These are phyloP conservation scores for Eucalyptus regnans DNA, from an alignment of 345 rosid species.

Conservation along the genomic window DNA sequence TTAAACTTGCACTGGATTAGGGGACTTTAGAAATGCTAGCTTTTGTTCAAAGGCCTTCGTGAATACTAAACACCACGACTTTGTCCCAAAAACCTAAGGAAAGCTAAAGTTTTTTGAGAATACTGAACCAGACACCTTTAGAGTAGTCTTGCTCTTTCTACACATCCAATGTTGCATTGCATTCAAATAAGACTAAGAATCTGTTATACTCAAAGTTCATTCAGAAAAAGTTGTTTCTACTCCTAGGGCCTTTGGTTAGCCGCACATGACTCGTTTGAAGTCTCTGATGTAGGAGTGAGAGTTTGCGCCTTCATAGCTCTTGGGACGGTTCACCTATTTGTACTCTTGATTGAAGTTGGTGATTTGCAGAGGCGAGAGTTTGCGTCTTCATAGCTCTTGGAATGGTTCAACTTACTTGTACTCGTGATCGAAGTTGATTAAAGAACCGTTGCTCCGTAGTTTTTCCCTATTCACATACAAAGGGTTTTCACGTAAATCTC, in stretches of 20 bases:
- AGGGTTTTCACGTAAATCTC: neutral
- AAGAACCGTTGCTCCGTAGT: neutral
- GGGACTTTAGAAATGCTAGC: neutral
- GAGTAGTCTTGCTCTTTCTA: neutral
- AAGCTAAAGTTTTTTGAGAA: neutral
- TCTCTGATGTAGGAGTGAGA: neutral
- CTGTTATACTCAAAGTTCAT: neutral
- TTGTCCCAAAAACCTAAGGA: neutral
- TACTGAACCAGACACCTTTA: neutral
- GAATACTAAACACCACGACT: neutral
- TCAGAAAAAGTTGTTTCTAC: neutral
- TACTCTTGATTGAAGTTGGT: neutral
- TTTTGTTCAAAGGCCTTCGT: neutral
- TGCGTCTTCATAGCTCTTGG: neutral
- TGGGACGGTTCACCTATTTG: neutral
- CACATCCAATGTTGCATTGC: neutral
- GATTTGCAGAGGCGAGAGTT: neutral
- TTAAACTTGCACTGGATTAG: neutral
- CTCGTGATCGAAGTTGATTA: neutral
- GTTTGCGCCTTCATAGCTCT: neutral
- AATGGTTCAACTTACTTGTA: neutral
- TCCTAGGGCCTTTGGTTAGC: neutral
- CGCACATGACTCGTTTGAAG: neutral
- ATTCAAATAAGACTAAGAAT: neutral
- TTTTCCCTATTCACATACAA: neutral